Evolutionary conservation across 169 alveolate genomes (phyloP).

Genomic region (Plasmodium relictum): DNA sequence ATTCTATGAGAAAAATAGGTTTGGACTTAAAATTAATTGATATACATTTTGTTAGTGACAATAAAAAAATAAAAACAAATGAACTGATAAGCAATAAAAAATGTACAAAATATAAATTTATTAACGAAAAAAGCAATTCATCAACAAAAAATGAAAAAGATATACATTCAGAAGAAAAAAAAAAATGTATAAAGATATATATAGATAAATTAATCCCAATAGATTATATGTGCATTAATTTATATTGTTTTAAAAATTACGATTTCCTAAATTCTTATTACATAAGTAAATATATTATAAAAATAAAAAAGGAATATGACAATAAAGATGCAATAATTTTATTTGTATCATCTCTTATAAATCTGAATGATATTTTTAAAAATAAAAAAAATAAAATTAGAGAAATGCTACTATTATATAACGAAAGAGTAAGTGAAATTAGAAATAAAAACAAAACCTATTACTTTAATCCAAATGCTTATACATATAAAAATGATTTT

Average conservation of each 20-base stretch:
- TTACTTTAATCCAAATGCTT: slow-evolving; percentile 5
- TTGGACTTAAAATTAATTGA: slow-evolving; percentile 8
- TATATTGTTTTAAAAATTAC: slow-evolving; percentile 9
- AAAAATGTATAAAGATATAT: neutral
- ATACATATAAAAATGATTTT: slow-evolving; percentile 19
- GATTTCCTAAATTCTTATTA: slow-evolving; percentile 34
- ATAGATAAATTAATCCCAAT: slow-evolving; percentile 10
- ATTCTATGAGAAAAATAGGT: slow-evolving; percentile 4
- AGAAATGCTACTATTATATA: slow-evolving; percentile 22
- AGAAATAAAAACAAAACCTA: slow-evolving; percentile 1
- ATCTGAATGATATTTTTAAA: slow-evolving; percentile 5
- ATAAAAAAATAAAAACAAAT: too few species aligned
- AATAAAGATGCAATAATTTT: slow-evolving; percentile 29
- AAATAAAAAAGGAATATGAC: slow-evolving; percentile 11
- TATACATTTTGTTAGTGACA: neutral
- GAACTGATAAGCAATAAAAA: neutral
- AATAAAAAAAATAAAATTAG: slow-evolving; percentile 10
- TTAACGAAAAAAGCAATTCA: neutral
- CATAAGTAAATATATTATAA: slow-evolving; percentile 25
- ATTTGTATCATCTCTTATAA: slow-evolving; percentile 22
- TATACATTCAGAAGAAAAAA: neutral
- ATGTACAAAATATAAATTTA: neutral
- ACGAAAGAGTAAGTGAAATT: neutral
- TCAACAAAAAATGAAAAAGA: neutral
- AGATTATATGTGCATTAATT: slow-evolving; percentile 27